These are phyloP conservation scores for Perkinsus chesapeaki DNA, from an alignment of 169 alveolate species.

Conservation along the genomic window DNA sequence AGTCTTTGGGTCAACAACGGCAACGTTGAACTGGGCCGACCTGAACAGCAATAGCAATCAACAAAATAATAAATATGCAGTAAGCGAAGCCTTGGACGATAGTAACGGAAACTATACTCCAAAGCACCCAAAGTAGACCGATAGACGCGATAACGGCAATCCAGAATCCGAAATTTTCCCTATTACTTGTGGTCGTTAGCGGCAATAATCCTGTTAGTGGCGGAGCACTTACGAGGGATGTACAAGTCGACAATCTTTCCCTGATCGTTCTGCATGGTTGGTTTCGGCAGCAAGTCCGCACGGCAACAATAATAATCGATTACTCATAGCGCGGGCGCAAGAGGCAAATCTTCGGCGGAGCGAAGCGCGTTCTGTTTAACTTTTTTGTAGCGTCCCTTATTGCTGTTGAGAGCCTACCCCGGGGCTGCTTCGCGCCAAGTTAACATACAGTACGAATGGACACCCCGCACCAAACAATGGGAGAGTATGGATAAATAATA, in stretches of 20 bases:
- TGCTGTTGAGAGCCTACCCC: neutral
- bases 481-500: no score
- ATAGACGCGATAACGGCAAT: neutral
- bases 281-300: neutral
- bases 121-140: neutral
- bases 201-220: conserved; percentile 79
- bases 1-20: conserved; percentile 68
- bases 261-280: conserved; percentile 70
- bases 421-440: no score
- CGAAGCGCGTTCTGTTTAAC: neutral
- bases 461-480: no score
- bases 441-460: no score
- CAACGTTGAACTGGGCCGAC: conserved; percentile 62
- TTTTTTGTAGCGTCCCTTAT: neutral
- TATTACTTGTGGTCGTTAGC: conserved; percentile 71
- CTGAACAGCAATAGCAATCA: conserved; percentile 13
- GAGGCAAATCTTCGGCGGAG: neutral
- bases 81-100: neutral
- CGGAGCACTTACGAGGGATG: conserved; percentile 90
- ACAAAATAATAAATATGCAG: neutral
- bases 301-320: neutral
- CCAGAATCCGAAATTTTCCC: neutral
- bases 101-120: neutral
- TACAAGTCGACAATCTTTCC: conserved; percentile 84
- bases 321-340: neutral